Percentiles rank a stretch among this genome's conserved stretches.
Conservation (phyloP, 805 yeast species). For the Saccharomycopsis sp. region DNA sequence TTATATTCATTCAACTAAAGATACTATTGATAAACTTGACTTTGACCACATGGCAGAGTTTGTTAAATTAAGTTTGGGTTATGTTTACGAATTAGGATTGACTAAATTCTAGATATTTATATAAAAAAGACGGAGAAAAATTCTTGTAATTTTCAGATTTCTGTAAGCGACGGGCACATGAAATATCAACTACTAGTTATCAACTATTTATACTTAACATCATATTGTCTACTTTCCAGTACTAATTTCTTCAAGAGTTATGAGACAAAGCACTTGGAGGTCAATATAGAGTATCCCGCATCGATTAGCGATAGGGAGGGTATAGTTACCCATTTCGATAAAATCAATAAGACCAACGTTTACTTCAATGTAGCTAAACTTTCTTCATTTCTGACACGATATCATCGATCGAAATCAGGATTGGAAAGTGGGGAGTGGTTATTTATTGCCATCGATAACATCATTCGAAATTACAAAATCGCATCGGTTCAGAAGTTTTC, state of each 20-base stretch:
- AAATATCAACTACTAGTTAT: too few species aligned
- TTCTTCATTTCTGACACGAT: constrained; percentile 66
- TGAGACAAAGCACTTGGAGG: too few species aligned
- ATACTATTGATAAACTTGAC: constrained; percentile 75
- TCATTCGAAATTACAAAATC: constrained; percentile 28
- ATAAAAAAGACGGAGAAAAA: too few species aligned
- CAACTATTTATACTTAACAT: too few species aligned
- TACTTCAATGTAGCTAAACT: constrained; percentile 50
- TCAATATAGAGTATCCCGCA: too few species aligned
- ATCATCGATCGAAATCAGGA: constrained; percentile 69
- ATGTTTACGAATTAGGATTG: constrained; percentile 58
- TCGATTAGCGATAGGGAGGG: too few species aligned
- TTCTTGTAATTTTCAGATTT: too few species aligned
- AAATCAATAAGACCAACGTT: constrained; percentile 43
- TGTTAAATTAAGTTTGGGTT: constrained; percentile 69
- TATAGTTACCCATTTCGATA: too few species aligned
- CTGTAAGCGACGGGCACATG: too few species aligned
- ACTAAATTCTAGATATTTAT: constrained; percentile 28
- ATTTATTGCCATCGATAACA: constrained; percentile 25
- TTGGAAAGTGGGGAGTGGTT: constrained; percentile 68
- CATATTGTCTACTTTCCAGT: too few species aligned
- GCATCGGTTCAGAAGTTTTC: constrained; percentile 42
- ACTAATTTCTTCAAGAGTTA: too few species aligned
- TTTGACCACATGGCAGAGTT: constrained; percentile 78
- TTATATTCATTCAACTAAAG: constrained; percentile 68